A percentile compares a stretch with the other conserved stretches of the same genome.
These are phyloP conservation scores for Boletus pseudopeckii DNA, from an alignment of 768 basidiomycete species.

Conservation along the genomic window DNA sequence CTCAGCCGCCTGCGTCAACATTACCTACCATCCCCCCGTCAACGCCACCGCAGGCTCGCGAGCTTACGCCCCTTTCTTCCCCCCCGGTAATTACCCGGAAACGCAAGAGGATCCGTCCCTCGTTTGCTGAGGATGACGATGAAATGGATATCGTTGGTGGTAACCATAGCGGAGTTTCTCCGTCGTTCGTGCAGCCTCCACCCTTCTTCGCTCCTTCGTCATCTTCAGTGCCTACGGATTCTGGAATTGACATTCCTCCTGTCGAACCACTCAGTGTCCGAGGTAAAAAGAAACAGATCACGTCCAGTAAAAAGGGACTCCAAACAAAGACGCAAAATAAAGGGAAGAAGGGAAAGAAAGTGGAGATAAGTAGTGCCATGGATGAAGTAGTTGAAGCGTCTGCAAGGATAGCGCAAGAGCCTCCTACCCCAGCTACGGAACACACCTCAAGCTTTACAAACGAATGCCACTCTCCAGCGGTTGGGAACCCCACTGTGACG, in stretches of 20 bases:
- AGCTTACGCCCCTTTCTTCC: slow-evolving; percentile 25
- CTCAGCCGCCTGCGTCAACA: slow-evolving; percentile 36
- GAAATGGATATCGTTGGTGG: slow-evolving; percentile 13
- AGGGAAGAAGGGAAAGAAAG: slow-evolving; percentile 30
- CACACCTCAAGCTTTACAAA: not conserved
- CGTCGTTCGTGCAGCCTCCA: slow-evolving; percentile 31
- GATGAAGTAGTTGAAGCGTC: slow-evolving; percentile 9
- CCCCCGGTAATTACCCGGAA: slow-evolving; percentile 22
- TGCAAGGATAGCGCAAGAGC: not conserved
- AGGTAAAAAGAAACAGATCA: slow-evolving; percentile 10
- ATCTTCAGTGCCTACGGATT: slow-evolving; percentile 29
- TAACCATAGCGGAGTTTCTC: not conserved
- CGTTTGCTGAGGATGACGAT: slow-evolving; percentile 8
- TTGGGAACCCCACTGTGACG: slow-evolving; percentile 5
- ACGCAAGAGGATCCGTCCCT: slow-evolving; percentile 23
- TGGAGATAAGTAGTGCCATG: slow-evolving; percentile 8
- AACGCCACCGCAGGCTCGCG: slow-evolving; percentile 21
- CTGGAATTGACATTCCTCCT: slow-evolving; percentile 28
- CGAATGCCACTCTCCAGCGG: not conserved
- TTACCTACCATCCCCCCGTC: slow-evolving; percentile 25
- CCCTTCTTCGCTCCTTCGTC: slow-evolving; percentile 49
- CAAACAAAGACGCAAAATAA: slow-evolving; percentile 19
- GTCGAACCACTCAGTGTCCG: not conserved
- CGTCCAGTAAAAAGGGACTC: slow-evolving; percentile 21
- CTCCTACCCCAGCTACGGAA: not conserved